Evolutionary conservation across 139 green algal genomes (phyloP), one percentile per base, ranked within the genome.

Genomic region (Nannochloris sp.): DNA sequence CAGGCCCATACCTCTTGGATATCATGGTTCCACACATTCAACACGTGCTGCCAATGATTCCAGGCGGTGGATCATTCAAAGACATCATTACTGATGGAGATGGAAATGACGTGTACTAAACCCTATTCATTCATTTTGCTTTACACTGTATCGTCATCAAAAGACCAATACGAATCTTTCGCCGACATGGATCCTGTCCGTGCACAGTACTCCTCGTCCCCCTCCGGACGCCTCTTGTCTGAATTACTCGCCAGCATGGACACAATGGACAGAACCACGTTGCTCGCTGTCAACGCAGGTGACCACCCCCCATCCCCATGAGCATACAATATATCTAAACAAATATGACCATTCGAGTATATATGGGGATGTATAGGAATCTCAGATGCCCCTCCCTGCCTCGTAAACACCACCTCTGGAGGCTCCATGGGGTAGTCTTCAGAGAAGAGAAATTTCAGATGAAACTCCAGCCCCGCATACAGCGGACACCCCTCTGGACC

Each of bases 31-130:
- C 94, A 0, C 92, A 98, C 79, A 88, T 97, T 37, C 86, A 98
- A 82, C 94, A 99, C 69, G 94, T 99, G 65, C 79, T 99, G 85
- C 94, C 94, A 59, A 99, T 99, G 94, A 98, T 99, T 62, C 94
- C 94, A 11, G 92, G 91, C 12, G 91, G 91, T 17, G 88, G 82
- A 25, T 83, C 76, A 31, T 98, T 96, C 77, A 92, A 95, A 77
- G 93, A 99, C 66, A 95, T 93, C 63, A 99, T 99, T 82, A 94
- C 84, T 5, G 62, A 87, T 59, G 90, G 89, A 10, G 89, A 94
- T 60, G 86, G 89, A 59, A 65, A 65, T 43, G 58, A 68, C 58
- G 63, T 77, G 25, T 87, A 88, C 60, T 84, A 60, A 78, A 61
- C 9, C 17, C n/a, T 28, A 28, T 59, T 28, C 51, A 33, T 33